A percentile compares a stretch with the other conserved stretches of the same genome.
phyloP scores from a whole-genome alignment of 257 asterid genomes.

The Przewalskia tangutica region DNA sequence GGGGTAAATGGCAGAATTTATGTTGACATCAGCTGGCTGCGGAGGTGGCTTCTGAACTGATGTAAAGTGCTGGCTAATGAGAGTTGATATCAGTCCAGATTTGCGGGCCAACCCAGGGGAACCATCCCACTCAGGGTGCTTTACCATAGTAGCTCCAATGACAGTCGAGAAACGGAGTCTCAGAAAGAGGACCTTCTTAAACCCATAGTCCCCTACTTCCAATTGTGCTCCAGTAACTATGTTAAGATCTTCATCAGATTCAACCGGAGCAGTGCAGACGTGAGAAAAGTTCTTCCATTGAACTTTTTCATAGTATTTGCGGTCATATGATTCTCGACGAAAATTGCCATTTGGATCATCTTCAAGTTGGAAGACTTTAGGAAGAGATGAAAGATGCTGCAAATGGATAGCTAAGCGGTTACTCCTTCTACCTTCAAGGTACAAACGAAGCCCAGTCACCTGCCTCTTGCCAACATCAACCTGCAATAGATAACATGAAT shows the following conservation, averaged over 20 bases:
- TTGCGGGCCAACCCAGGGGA: constrained; percentile 83
- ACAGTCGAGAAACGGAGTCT: constrained; percentile 69
- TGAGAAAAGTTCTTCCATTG: constrained; percentile 98
- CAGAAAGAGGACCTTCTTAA: constrained; percentile 73
- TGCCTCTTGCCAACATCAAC: constrained; percentile 96
- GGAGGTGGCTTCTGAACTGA: constrained; percentile 71
- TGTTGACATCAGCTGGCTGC: constrained; percentile 80
- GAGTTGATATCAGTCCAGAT: constrained; percentile 88
- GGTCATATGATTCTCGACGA: constrained; percentile 53
- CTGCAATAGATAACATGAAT: constrained; percentile 28
- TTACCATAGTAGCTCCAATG: constrained; percentile 52
- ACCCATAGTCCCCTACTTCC: constrained; percentile 67
- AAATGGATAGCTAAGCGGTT: constrained; percentile 87
- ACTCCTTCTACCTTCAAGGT: constrained; percentile 92
- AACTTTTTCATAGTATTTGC: constrained; percentile 71
- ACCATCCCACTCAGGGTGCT: constrained; percentile 93
- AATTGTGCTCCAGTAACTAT: constrained; percentile 85
- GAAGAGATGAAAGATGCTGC: constrained; percentile 94
- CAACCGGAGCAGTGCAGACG: constrained; percentile 92
- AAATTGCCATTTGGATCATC: constrained; percentile 61
- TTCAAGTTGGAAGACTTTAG: constrained; percentile 63
- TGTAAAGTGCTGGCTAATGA: constrained; percentile 83
- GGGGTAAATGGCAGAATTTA: constrained; percentile 89
- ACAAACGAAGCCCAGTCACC: constrained; percentile 81
- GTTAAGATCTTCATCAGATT: constrained; percentile 73